Evolutionary conservation across 352 stramenopile genomes (phyloP).

Genomic region (Phytophthora macrochlamydospora): DNA sequence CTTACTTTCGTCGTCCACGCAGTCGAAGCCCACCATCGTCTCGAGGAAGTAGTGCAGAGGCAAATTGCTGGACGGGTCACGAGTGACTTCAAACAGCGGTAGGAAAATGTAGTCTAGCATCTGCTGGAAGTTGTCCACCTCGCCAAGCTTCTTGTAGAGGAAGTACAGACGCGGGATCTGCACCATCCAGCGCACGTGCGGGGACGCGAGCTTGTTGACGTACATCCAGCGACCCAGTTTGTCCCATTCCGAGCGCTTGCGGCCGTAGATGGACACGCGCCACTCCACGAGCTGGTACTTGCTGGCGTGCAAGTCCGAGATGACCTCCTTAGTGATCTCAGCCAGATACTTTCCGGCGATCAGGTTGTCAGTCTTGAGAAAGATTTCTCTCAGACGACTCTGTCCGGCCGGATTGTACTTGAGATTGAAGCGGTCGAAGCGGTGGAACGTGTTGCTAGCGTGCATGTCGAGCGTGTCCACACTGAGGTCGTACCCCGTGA

Average conservation of each 20-base stretch:
- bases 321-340: conserved; percentile 96
- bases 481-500: conserved; percentile 98
- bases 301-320: conserved; percentile 84
- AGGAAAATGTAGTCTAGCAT: conserved; percentile 99
- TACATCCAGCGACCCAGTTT: conserved; percentile 98
- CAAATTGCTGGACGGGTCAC: conserved; percentile 93
- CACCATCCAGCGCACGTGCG: conserved; percentile 98
- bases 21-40: conserved; percentile 98
- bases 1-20: conserved; percentile 98
- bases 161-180: conserved; percentile 98
- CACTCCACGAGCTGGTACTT: conserved; percentile 97
- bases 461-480: conserved; percentile 99
- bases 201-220: conserved; percentile 88
- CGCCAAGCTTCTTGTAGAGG: conserved; percentile 94
- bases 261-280: conserved; percentile 95
- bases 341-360: conserved; percentile 96
- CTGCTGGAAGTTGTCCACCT: conserved; percentile 95
- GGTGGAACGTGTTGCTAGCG: conserved; percentile 99
- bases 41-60: conserved; percentile 93
- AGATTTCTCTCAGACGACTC: conserved; percentile 96
- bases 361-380: conserved; percentile 99
- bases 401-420: conserved; percentile 98
- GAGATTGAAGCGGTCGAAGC: conserved; percentile 99
- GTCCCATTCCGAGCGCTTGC: conserved; percentile 95
- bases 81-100: conserved; percentile 97